phyloP scores from a whole-genome alignment of 2,329 filamentous ascomycete species.

The Penicillium corylophilum region DNA sequence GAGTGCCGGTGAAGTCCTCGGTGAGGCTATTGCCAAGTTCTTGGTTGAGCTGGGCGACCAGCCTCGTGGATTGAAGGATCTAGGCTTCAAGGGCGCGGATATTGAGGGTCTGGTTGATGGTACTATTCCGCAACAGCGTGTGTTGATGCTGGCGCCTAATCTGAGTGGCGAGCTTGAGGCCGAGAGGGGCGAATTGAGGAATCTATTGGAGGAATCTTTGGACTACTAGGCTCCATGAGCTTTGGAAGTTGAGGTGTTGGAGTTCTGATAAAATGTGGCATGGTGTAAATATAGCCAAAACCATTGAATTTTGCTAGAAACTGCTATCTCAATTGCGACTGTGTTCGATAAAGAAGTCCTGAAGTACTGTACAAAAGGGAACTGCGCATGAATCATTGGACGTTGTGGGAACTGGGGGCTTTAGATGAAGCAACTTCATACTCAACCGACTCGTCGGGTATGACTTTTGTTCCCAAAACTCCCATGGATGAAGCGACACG shows the following conservation, averaged over 20 bases:
- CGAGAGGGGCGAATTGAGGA: constrained; percentile 70
- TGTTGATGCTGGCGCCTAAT: constrained; percentile 86
- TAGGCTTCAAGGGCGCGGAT: constrained; percentile 76
- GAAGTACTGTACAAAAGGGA: too few relatives aligned
- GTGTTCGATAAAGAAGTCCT: background rate
- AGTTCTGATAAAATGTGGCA: background rate
- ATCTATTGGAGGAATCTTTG: constrained; percentile 65
- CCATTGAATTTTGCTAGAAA: background rate
- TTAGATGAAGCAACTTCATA: constrained; percentile 1
- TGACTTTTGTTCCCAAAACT: constrained; percentile 28
- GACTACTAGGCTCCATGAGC: constrained; percentile 43
- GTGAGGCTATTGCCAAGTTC: constrained; percentile 79
- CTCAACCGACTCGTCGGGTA: background rate
- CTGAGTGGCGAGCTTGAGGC: constrained; percentile 67
- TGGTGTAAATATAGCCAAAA: background rate
- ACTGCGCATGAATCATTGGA: background rate
- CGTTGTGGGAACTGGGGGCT: background rate
- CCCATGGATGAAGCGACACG: constrained; percentile 35
- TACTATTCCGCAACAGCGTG: constrained; percentile 86
- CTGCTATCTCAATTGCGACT: constrained; percentile 2
- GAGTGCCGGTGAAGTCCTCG: constrained; percentile 83
- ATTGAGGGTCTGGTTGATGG: constrained; percentile 86
- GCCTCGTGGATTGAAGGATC: constrained; percentile 75
- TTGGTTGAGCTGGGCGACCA: constrained; percentile 83
- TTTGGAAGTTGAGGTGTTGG: background rate